A percentile compares a stretch with the other conserved stretches of the same genome.
phyloP scores from a whole-genome alignment of 805 yeast genomes.

The Lachancea mirantina region DNA sequence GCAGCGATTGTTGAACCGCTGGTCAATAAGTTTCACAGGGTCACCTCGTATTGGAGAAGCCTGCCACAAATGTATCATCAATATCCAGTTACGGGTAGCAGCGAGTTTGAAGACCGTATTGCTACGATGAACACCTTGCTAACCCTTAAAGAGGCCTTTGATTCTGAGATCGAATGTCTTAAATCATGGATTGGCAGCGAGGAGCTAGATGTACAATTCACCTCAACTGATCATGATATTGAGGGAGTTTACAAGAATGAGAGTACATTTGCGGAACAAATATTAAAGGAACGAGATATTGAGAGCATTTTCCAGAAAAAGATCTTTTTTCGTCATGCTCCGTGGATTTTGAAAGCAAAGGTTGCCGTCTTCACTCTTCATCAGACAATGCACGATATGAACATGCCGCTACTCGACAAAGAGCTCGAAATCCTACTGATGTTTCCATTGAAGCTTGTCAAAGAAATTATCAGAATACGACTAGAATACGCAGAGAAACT shows the following conservation, averaged over 20 bases:
- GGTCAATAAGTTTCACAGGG: slow-evolving; percentile 54
- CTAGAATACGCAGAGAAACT: slow-evolving; percentile 70
- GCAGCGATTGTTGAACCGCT: slow-evolving; percentile 47
- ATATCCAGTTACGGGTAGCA: slow-evolving; percentile 60
- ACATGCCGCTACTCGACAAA: slow-evolving; percentile 66
- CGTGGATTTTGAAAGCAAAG: slow-evolving; percentile 77
- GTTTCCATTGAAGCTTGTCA: slow-evolving; percentile 74
- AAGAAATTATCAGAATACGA: slow-evolving; percentile 69
- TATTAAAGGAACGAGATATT: slow-evolving; percentile 73
- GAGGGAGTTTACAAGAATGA: slow-evolving; percentile 49
- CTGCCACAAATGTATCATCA: slow-evolving; percentile 70
- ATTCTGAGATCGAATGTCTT: slow-evolving; percentile 52
- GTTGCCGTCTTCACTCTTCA: slow-evolving; percentile 59
- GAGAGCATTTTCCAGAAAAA: slow-evolving; percentile 64
- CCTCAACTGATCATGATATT: slow-evolving; percentile 11
- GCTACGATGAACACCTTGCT: slow-evolving; percentile 83
- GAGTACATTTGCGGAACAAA: slow-evolving; percentile 70
- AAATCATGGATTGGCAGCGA: slow-evolving; percentile 80
- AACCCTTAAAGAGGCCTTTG: slow-evolving; percentile 62
- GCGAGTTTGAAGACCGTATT: slow-evolving; percentile 55
- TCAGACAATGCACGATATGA: slow-evolving; percentile 54
- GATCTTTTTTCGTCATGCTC: slow-evolving; percentile 60
- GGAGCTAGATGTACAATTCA: slow-evolving; percentile 51
- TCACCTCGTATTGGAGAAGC: slow-evolving; percentile 75
- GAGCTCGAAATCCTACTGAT: slow-evolving; percentile 56